Base-by-base conservation (phyloP, 1,284 basidiomycete genomes). In the Sporisorium graminicola region DNA sequence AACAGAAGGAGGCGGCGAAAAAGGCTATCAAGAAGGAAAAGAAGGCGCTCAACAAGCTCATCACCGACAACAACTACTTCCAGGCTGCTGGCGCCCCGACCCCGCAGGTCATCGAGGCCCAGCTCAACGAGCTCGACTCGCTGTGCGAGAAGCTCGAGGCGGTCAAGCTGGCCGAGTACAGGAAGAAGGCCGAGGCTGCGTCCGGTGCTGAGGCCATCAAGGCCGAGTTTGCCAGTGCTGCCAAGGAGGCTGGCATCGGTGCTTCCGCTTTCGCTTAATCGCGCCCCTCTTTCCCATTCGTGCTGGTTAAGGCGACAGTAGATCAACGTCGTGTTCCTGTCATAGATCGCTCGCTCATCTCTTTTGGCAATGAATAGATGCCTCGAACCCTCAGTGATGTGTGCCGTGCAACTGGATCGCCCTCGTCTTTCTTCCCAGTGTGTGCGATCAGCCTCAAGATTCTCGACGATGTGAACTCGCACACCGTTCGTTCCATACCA, bases 1-100 rank as follows among this genome's bases (percentile, higher is more conserved):
- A 98, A 89, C 94, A 93, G n/a, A 89, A 90, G 78, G 90, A 91
- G 78, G 90, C 90, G 24, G 86, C 86, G 43, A 85, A 84, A 68
- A 85, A 85, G 76, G 80, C 80, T 24, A 69, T 85, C 68, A 85
- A 85, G 68, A 82, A 79, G 66, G 79, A 83, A 59, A 85, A 85
- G 77, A 85, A 85, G 77, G 74, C 73, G 26, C 71, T 85, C 24
- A 75, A 87, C 44, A 86, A 86, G 58, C 85, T 89, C 61, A 87
- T 90, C 74, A 86, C 89, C 33, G 79, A 86, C 20, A 87, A 87
- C 85, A 90, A 90, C 87, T 90, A 90, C 87, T 90, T 90, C 87
- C 86, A 87, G 64, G 63, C 88, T 37, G 86, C 85, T 16, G 80
- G n/a, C n/a, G n/a, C 87, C 2, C 87, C 88, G 8, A 86, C 87